Conservation (phyloP, 306 rosid species). For the Glycine latifolia region DNA sequence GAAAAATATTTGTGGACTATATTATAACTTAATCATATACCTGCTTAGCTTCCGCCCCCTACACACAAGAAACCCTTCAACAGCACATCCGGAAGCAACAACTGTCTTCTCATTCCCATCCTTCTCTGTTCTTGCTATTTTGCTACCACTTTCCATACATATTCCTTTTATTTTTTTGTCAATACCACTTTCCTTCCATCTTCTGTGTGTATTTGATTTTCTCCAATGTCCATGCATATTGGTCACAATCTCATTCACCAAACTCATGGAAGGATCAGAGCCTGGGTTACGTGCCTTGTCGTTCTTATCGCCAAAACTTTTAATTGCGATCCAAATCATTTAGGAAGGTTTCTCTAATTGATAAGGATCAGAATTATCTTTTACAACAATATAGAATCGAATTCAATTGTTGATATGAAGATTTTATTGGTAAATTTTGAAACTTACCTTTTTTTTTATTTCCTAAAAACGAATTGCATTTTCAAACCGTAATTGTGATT, state of each 20-base stretch:
- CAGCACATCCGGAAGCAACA: background rate
- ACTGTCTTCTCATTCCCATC: background rate
- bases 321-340: too few species aligned
- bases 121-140: background rate
- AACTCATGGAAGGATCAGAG: too few species aligned
- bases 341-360: background rate
- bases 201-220: too few species aligned
- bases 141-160: too few species aligned
- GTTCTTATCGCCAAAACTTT: too few species aligned
- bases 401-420: background rate
- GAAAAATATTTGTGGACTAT: background rate
- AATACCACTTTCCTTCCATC: too few species aligned
- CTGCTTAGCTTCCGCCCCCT: background rate
- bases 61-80: background rate
- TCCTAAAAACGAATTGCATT: background rate
- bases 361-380: background rate
- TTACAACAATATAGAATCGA: background rate
- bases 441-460: background rate
- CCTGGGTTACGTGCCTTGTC: background rate
- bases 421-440: background rate
- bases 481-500: background rate
- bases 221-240: too few species aligned
- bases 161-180: too few species aligned
- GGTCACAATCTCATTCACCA: too few species aligned
- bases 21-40: background rate